A percentile compares a stretch with the other conserved stretches of the same genome.
These are phyloP conservation scores for Alternaria postmessia DNA, from an alignment of 2,329 filamentous ascomycete genomes.

Conservation along the genomic window DNA sequence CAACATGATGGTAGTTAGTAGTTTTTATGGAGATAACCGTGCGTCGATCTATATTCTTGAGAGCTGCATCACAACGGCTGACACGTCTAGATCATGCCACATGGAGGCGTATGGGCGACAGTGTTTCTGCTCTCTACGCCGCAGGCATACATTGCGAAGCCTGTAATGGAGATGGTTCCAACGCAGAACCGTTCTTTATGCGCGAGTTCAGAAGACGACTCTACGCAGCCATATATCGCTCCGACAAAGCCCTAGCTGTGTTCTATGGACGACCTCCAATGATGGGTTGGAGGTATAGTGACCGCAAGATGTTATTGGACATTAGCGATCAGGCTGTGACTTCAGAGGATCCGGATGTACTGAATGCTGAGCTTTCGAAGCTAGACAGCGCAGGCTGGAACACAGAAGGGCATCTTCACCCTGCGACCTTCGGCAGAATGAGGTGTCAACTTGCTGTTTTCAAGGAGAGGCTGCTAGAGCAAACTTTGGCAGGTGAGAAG, in stretches of 20 bases:
- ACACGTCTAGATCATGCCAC: slow-evolving; percentile 43
- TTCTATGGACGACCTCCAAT: slow-evolving; percentile 49
- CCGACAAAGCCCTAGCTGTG: slow-evolving; percentile 45
- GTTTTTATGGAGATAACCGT: slow-evolving; percentile 49
- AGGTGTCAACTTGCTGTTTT: slow-evolving; percentile 37
- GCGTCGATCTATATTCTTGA: slow-evolving; percentile 10
- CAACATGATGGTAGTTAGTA: slow-evolving; percentile 43
- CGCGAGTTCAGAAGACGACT: slow-evolving; percentile 42
- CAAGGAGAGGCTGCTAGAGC: slow-evolving; percentile 45
- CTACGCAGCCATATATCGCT: slow-evolving; percentile 40
- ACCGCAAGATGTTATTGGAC: slow-evolving; percentile 43
- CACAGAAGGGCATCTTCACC: slow-evolving; percentile 35
- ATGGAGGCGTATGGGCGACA: slow-evolving; percentile 45
- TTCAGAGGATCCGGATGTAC: slow-evolving; percentile 33
- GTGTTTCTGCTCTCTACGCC: slow-evolving; percentile 39
- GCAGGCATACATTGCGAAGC: slow-evolving; percentile 48
- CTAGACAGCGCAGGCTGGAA: slow-evolving; percentile 46
- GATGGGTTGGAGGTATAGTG: slow-evolving; percentile 46
- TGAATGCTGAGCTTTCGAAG: slow-evolving; percentile 38
- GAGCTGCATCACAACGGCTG: not conserved
- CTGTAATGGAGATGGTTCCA: slow-evolving; percentile 27
- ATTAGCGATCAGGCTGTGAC: slow-evolving; percentile 38
- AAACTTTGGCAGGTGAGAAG: slow-evolving; percentile 43
- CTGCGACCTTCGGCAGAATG: slow-evolving; percentile 40
- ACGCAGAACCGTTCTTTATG: slow-evolving; percentile 41